Base-by-base conservation (phyloP, 139 green algal genomes). In the Picochlorum sp. region DNA sequence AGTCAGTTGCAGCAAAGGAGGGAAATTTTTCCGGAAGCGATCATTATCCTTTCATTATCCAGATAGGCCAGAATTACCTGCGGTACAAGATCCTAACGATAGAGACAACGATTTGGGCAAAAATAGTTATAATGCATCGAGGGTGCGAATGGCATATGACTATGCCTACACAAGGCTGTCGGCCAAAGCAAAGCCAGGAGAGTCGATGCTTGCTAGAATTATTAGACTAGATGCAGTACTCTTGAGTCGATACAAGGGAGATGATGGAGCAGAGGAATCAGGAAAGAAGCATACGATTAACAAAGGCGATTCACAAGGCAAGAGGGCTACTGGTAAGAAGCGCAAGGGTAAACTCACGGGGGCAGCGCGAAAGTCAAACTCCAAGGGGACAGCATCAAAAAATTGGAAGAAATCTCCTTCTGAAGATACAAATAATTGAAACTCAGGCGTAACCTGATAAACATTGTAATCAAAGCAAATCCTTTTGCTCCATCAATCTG, bases 61-160 rank as follows among this genome's bases (percentile, higher is more conserved):
- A 21, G 75, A 84, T 4, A 73, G 86, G 3, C 68, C 80, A 23
- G 86, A 82, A 58, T 72, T 92, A 63, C 77, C 93, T 58, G 61
- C 80, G 1, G 79, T 95, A 26, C 79, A 95, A 70, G 91, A 97
- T 58, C 91, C 88, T 9, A 78, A 86, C 61, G 80, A 91, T 66
- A n/a, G 49, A 1, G 58, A 23, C 26, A 90, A 93, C 50, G 86
- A 92, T 80, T 70, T 95, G 26, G 72, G 58, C 20, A 75, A 69
- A 37, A 83, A 80, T 64, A 82, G 69, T 56, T 91, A 72, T 62
- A 89, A 89, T 71, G 80, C 87, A 60, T 69, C 62, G 21, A 74
- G 79, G 64, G 72, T 82, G 32, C 68, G 78, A 59, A 51, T 68
- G 30, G 77, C 81, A 16, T 87, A 80, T 66, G 82, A 85, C 56